Evolutionary conservation across 2,329 filamentous ascomycete genomes (phyloP).

Genomic region (Ophiostoma angusticollis): DNA sequence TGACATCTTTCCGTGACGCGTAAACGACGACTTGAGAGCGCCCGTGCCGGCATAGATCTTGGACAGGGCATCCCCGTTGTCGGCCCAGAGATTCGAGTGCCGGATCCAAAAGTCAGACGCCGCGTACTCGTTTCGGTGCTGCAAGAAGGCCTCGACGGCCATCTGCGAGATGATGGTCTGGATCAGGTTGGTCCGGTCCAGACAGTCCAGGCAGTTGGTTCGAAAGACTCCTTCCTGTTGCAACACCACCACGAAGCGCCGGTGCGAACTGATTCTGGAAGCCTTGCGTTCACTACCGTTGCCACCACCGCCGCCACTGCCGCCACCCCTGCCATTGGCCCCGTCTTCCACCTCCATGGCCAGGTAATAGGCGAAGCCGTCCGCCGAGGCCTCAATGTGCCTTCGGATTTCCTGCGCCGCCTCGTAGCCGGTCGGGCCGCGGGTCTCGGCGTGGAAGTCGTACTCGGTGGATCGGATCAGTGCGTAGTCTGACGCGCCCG

Average conservation of each 20-base stretch:
- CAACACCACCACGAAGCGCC: slow-evolving; percentile 53
- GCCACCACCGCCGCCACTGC: slow-evolving; percentile 7
- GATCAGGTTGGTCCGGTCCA: slow-evolving; percentile 90
- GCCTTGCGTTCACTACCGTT: slow-evolving; percentile 18
- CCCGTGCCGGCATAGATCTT: slow-evolving; percentile 95
- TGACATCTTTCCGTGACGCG: slow-evolving; percentile 89
- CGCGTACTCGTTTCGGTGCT: slow-evolving; percentile 56
- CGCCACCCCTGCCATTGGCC: slow-evolving; percentile 19
- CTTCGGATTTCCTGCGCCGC: slow-evolving; percentile 73
- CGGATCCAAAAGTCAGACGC: slow-evolving; percentile 78
- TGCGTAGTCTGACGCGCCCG: slow-evolving; percentile 54
- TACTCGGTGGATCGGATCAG: slow-evolving; percentile 76
- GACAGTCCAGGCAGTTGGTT: slow-evolving; percentile 90
- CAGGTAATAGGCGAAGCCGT: slow-evolving; percentile 86
- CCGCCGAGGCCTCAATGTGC: slow-evolving; percentile 65
- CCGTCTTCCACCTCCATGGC: slow-evolving; percentile 56
- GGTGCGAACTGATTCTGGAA: slow-evolving; percentile 16
- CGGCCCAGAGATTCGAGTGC: slow-evolving; percentile 90
- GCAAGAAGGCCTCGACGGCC: slow-evolving; percentile 75
- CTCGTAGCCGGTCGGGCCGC: slow-evolving; percentile 75
- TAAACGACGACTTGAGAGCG: slow-evolving; percentile 90
- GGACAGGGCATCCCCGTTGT: slow-evolving; percentile 88
- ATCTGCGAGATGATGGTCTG: slow-evolving; percentile 93
- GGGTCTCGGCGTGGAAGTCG: slow-evolving; percentile 92
- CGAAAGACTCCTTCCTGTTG: slow-evolving; percentile 94